Evolutionary conservation across 2,329 filamentous ascomycete species (phyloP), one percentile per base, ranked within the genome.

Genomic region (Tolypocladium ovalisporum): DNA sequence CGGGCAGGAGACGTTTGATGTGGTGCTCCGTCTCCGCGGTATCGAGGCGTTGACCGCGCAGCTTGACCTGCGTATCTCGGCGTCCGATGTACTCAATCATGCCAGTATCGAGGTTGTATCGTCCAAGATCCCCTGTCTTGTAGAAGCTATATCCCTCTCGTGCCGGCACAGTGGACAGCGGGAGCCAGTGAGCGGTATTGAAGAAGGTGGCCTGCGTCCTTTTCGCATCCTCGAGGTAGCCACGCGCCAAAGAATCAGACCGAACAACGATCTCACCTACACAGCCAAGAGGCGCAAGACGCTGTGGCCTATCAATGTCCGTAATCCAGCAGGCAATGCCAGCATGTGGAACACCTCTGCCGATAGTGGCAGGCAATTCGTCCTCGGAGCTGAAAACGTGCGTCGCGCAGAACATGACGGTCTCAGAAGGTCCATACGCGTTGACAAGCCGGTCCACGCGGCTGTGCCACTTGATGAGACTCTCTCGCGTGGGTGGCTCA

Each of bases 161-260:
- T 29, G 27, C 8, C 24, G 24, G 44, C 24, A 6, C 61, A 57
- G 1, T 17, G 7, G 19, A 13, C 34, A 24, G 6, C 9, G 47
- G 74, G 2, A 54, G 35, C 52, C 52, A 54, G 63, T 5, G 75
- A 67, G 76, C 78, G 54, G 77, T 70, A 17, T 69, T 66, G 51
- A 84, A 75, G 60, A 84, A 85, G 0, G 71, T 72, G 29, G 72
- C 73, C 17, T 69, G 70, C 0, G 80, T 83, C 62, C 79, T 80
- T 52, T 73, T 69, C 0, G 70, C 67, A 42, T 83, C 77, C 55
- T 78, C 75, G 32, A 83, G 67, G 57, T 85, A 85, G 29, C 79
- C 80, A 19, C 76, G 71, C 27, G 78, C 79, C 22, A 85, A 76
- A 24, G 44, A 51, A 49, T 76, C 77, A 2, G 61, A 60, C 54